These are phyloP conservation scores for Talaromyces trachyspermus DNA, from an alignment of 495 filamentous ascomycete species.

Conservation along the genomic window DNA sequence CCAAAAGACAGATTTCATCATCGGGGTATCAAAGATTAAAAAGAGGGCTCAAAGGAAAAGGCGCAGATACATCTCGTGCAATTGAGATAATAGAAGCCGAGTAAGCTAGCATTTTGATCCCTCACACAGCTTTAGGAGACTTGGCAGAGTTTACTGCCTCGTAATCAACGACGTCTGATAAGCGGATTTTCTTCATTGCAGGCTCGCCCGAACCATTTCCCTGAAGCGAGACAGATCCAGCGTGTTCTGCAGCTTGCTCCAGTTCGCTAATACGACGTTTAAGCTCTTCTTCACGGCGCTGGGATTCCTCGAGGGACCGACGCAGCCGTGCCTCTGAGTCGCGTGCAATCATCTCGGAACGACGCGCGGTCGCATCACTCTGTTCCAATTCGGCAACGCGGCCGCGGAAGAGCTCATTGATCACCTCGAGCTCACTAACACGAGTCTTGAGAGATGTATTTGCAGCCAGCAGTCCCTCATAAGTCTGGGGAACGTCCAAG, in stretches of 20 bases:
- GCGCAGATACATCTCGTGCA: background rate
- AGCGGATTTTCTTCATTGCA: conserved; percentile 36
- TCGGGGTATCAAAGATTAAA: conserved; percentile 10
- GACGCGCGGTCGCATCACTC: conserved; percentile 59
- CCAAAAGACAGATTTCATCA: conserved; percentile 5
- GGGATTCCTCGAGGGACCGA: conserved; percentile 64
- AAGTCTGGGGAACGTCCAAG: conserved; percentile 67
- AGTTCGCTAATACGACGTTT: conserved; percentile 76
- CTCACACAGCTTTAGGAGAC: conserved; percentile 19
- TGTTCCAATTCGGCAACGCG: conserved; percentile 81
- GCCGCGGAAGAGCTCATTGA: conserved; percentile 89
- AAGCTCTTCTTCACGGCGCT: conserved; percentile 71
- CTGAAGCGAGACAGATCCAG: conserved; percentile 11
- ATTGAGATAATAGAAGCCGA: too few relatives aligned
- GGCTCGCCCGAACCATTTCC: conserved; percentile 32
- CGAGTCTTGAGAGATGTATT: conserved; percentile 83
- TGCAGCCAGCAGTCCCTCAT: conserved; percentile 66
- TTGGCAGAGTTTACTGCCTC: conserved; percentile 28
- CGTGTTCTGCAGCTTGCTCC: conserved; percentile 47
- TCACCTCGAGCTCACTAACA: conserved; percentile 88
- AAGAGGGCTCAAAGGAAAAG: background rate
- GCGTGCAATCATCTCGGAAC: conserved; percentile 49
- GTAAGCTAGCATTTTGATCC: background rate
- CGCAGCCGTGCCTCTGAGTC: conserved; percentile 56
- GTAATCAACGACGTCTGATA: conserved; percentile 39